Evolutionary conservation across 106 monocot species (phyloP).

Genomic region (Dactylorhiza incarnata): DNA sequence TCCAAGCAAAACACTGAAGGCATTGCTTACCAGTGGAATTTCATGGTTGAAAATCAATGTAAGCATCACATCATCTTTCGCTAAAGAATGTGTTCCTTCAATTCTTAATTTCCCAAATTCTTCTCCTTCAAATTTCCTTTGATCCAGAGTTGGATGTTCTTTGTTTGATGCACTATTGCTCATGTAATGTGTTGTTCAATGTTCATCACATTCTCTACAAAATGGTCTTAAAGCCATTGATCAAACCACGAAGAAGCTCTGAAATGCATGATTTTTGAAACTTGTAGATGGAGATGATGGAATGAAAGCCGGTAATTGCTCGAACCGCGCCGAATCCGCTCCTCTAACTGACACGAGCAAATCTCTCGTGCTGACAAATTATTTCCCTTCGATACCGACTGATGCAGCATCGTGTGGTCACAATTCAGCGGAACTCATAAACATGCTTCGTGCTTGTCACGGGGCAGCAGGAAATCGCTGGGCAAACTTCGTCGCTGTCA

Average conservation of each 20-base stretch:
- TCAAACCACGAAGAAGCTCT: background rate
- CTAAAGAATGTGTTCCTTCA: background rate
- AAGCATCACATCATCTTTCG: slow-evolving; percentile 8
- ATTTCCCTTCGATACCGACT: slow-evolving; percentile 46
- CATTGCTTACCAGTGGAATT: slow-evolving; percentile 91
- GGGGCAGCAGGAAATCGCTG: slow-evolving; percentile 43
- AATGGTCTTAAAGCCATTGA: background rate
- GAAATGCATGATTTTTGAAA: background rate
- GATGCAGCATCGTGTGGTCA: slow-evolving; percentile 34
- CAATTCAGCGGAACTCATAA: slow-evolving; percentile 44
- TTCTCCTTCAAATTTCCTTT: no score
- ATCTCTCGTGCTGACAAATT: slow-evolving; percentile 60
- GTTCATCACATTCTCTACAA: no score
- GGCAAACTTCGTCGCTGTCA: slow-evolving; percentile 78
- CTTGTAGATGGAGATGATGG: slow-evolving; percentile 63
- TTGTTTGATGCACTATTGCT: no score
- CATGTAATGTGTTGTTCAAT: no score
- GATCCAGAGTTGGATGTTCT: no score
- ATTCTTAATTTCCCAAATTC: no score
- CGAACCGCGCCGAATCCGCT: slow-evolving; percentile 56
- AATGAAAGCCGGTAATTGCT: slow-evolving; percentile 50
- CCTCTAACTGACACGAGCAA: slow-evolving; percentile 48
- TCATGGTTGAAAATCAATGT: slow-evolving; percentile 89
- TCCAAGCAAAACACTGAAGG: slow-evolving; percentile 58
- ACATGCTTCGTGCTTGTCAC: slow-evolving; percentile 59